phyloP scores from a whole-genome alignment of 768 basidiomycete species.

The Dioszegia aurantiaca region DNA sequence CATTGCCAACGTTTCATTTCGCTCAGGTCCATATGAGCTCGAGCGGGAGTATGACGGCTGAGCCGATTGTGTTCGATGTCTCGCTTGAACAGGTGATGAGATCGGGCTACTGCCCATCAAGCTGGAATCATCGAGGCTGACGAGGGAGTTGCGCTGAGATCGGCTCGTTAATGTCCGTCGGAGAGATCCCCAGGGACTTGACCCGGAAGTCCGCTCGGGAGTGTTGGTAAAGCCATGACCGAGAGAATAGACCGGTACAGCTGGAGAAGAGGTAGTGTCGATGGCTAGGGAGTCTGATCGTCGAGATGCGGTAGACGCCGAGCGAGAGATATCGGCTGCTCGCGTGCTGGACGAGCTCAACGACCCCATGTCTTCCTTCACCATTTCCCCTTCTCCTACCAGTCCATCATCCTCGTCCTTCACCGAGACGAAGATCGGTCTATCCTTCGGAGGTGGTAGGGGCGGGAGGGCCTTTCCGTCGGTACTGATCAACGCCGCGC shows the following conservation, averaged over 20 bases:
- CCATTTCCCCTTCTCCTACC: too few relatives aligned
- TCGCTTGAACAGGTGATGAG: background rate
- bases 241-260: conserved; percentile 4
- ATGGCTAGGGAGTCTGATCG: background rate
- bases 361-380: too few relatives aligned
- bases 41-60: background rate
- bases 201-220: conserved; percentile 2
- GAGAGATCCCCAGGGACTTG: conserved; percentile 8
- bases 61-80: background rate
- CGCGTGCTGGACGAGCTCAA: background rate
- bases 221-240: conserved; percentile 7
- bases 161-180: conserved; percentile 3
- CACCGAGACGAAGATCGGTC: background rate
- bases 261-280: background rate
- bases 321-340: background rate
- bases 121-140: conserved; percentile 3
- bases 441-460: background rate
- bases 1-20: background rate
- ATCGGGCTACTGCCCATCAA: conserved; percentile 1
- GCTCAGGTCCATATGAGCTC: background rate
- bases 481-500: background rate
- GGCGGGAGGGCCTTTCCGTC: background rate
- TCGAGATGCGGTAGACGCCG: background rate
- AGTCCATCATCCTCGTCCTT: background rate
- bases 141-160: background rate